Conservation (phyloP, 345 rosid species). For the Boechera stricta region DNA sequence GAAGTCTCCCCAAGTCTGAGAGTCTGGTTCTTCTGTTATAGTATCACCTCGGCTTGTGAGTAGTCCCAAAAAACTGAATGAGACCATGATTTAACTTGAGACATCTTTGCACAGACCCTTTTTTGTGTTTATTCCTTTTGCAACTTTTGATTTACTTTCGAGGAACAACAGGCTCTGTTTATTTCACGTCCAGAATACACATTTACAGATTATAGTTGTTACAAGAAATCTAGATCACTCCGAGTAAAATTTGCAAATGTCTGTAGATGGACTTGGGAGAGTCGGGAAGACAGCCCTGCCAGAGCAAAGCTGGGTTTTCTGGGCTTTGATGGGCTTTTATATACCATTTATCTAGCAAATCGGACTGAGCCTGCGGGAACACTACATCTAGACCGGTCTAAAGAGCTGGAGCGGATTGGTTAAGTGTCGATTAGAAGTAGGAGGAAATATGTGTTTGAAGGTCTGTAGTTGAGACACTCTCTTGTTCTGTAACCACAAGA, state of each 20-base stretch:
- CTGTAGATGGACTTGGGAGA: not conserved
- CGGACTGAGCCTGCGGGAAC: not conserved
- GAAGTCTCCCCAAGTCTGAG: conserved; percentile 22
- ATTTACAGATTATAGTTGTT: conserved; percentile 22
- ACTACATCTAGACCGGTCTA: conserved; percentile 4
- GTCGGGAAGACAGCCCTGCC: not conserved
- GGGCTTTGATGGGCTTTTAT: not conserved
- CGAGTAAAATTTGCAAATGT: not conserved
- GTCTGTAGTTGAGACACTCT: not conserved
- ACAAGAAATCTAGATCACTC: not conserved
- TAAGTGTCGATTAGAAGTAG: not conserved
- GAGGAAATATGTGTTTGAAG: not conserved
- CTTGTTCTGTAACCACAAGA: not conserved
- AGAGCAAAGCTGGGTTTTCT: not conserved
- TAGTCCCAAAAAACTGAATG: conserved; percentile 16
- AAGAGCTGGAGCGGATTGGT: not conserved
- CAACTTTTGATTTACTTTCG: conserved; percentile 27
- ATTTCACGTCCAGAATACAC: conserved; percentile 4
- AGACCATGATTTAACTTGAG: conserved; percentile 29
- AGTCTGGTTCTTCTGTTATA: conserved; percentile 20
- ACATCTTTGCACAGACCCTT: conserved; percentile 29
- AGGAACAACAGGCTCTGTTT: conserved; percentile 14
- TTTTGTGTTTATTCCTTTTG: conserved; percentile 15
- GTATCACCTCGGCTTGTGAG: conserved; percentile 35
- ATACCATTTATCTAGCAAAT: not conserved